Conservation (phyloP, 2,329 filamentous ascomycete species). For the Colletotrichum sp. region DNA sequence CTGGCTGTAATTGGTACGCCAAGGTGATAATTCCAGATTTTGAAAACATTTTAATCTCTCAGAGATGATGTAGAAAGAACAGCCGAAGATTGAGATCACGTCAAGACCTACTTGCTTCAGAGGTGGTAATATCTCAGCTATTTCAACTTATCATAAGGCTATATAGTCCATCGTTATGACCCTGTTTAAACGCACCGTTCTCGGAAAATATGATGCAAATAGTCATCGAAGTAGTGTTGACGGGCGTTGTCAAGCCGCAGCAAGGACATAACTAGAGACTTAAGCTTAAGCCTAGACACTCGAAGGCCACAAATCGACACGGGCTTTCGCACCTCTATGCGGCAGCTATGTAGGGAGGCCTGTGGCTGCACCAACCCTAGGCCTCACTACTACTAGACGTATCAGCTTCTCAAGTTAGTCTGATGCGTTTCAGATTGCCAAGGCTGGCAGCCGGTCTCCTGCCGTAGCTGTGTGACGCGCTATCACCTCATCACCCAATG, state of each 20-base stretch:
- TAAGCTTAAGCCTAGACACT: not conserved
- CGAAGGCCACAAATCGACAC: not conserved
- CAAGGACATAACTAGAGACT: not conserved
- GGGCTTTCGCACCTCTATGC: not conserved
- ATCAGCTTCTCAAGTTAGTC: not conserved
- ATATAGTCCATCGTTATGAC: too few species aligned
- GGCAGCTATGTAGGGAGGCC: not conserved
- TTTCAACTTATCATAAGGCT: rapidly evolving
- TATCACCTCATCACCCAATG: not conserved
- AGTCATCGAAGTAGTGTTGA: not conserved
- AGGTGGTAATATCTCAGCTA: rapidly evolving
- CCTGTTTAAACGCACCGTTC: not conserved
- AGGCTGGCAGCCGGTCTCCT: not conserved
- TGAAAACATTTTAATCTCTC: not conserved
- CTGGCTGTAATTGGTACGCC: not conserved
- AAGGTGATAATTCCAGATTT: not conserved
- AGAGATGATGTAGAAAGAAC: not conserved
- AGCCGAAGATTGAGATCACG: not conserved
- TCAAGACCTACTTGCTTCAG: rapidly evolving
- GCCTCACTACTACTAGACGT: not conserved
- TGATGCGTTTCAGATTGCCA: not conserved
- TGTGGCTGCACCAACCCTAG: not conserved
- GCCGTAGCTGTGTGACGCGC: not conserved
- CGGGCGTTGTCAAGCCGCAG: not conserved
- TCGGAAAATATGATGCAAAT: not conserved